Evolutionary conservation across 306 rosid genomes (phyloP).

Genomic region (Malus asiatica): DNA sequence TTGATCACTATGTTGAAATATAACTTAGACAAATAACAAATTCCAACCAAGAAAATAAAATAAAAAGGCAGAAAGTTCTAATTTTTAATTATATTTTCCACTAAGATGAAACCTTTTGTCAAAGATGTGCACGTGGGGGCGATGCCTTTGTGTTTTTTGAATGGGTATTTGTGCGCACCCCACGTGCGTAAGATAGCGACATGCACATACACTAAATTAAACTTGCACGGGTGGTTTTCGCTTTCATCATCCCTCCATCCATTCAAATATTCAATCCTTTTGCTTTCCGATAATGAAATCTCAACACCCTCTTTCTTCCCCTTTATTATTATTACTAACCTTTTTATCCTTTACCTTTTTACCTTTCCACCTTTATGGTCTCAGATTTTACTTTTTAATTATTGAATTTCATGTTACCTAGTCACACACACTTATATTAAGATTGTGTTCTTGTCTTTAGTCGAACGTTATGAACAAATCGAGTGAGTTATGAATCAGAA

Average conservation of each 20-base stretch:
- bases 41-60: no score
- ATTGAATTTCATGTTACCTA: neutral
- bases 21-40: no score
- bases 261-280: conserved; percentile 2
- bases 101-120: neutral
- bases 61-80: no score
- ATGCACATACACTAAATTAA: conserved; percentile 20
- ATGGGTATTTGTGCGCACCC: conserved; percentile 47
- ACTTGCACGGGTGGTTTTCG: conserved; percentile 47
- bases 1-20: no score
- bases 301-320: conserved; percentile 12
- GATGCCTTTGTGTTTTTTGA: conserved; percentile 28
- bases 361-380: neutral
- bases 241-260: neutral
- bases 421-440: neutral
- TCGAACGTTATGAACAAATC: neutral
- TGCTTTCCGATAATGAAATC: conserved; percentile 33
- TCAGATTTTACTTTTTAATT: neutral
- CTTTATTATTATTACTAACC: neutral
- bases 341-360: neutral
- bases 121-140: conserved; percentile 60
- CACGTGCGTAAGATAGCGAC: conserved; percentile 58
- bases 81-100: neutral
- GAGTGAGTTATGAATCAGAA: no score
- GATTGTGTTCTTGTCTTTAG: neutral